Evolutionary conservation across 805 yeast genomes (phyloP).

Genomic region (Cyberlindnera mississippiensis): DNA sequence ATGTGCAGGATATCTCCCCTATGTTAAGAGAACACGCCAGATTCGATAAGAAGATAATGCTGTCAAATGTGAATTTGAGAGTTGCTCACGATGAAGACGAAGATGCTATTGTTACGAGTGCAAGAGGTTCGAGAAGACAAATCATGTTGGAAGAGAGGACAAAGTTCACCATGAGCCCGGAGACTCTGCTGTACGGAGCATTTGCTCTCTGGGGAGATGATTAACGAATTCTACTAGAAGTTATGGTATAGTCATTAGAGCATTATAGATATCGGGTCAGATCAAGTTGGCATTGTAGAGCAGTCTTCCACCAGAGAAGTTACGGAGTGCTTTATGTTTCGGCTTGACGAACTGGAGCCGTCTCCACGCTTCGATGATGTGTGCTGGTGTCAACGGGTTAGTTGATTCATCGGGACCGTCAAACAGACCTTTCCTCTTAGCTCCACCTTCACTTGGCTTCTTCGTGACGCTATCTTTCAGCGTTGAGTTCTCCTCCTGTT

Average conservation of each 20-base stretch:
- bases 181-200: conserved; percentile 4
- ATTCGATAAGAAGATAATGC: too few species aligned
- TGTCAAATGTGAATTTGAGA: too few species aligned
- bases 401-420: conserved; percentile 87
- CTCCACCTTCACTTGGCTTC: conserved; percentile 33
- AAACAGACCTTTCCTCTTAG: conserved; percentile 59
- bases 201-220: background rate
- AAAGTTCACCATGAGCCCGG: conserved; percentile 3
- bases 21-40: too few species aligned
- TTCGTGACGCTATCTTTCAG: conserved; percentile 26
- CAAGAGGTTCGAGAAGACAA: conserved; percentile 1
- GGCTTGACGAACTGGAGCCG: conserved; percentile 57
- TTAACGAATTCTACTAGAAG: too few species aligned
- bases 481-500: conserved; percentile 58
- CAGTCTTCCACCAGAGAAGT: conserved; percentile 53
- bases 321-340: conserved; percentile 59
- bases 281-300: conserved; percentile 33
- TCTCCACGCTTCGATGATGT: conserved; percentile 89
- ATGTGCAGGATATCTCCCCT: too few species aligned
- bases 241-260: too few species aligned
- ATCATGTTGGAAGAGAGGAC: conserved; percentile 2
- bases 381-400: conserved; percentile 72
- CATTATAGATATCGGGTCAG: conserved; percentile 16
- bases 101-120: background rate
- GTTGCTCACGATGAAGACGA: conserved; percentile 5